These are phyloP conservation scores for Lachnellula hyalina DNA, from an alignment of 2,329 filamentous ascomycete species.

Conservation along the genomic window DNA sequence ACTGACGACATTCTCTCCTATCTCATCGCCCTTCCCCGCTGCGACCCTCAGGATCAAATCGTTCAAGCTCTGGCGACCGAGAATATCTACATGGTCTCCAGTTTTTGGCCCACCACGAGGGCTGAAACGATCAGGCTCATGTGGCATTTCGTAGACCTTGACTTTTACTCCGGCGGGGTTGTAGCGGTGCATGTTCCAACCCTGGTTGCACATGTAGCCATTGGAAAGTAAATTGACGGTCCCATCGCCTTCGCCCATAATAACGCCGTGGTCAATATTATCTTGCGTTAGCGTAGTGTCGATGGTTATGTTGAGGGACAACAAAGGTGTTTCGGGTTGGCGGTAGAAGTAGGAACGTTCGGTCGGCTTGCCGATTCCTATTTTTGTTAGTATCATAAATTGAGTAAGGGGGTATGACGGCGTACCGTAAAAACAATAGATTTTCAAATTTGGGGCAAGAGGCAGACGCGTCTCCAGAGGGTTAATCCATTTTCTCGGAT, in stretches of 20 bases:
- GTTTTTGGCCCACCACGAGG: slow-evolving; percentile 66
- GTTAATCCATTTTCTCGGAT: slow-evolving; percentile 85
- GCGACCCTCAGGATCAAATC: slow-evolving; percentile 84
- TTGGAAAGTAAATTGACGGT: slow-evolving; percentile 89
- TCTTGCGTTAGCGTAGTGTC: slow-evolving; percentile 58
- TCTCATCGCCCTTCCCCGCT: slow-evolving; percentile 74
- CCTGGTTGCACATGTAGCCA: slow-evolving; percentile 95
- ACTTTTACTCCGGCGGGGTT: slow-evolving; percentile 81
- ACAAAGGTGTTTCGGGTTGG: slow-evolving; percentile 54
- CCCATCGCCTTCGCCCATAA: slow-evolving; percentile 92
- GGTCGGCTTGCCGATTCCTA: slow-evolving; percentile 78
- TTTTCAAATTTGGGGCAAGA: slow-evolving; percentile 80
- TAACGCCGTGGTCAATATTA: slow-evolving; percentile 77
- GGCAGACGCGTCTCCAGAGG: slow-evolving; percentile 86
- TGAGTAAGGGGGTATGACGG: not conserved
- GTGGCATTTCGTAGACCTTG: slow-evolving; percentile 90
- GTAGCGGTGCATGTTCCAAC: slow-evolving; percentile 90
- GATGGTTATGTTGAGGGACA: slow-evolving; percentile 69
- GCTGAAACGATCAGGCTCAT: slow-evolving; percentile 89
- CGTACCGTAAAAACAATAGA: slow-evolving; percentile 88
- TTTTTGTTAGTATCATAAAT: not conserved
- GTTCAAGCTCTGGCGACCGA: slow-evolving; percentile 83
- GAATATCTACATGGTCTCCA: slow-evolving; percentile 93
- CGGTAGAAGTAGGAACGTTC: slow-evolving; percentile 92
- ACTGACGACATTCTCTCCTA: slow-evolving; percentile 72